Base-by-base conservation (phyloP, 106 monocot genomes). In the Apostasia shenzhenica region DNA sequence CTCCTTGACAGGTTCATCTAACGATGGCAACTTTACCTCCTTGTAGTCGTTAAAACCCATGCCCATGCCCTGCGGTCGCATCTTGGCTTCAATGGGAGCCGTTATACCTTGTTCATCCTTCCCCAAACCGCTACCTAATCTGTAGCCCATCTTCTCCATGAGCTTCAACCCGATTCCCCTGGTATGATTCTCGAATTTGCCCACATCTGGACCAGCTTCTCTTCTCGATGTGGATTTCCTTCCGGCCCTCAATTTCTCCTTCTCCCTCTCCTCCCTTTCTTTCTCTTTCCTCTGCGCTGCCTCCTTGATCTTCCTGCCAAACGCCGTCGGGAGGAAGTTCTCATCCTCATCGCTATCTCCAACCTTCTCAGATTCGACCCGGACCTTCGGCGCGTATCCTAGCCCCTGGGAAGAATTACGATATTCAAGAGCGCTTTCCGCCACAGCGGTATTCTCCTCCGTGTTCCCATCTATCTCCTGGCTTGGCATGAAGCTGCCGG, bases 1-100 rank as follows among this genome's bases (percentile, higher is more conserved):
- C 55, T 84, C 82, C 4, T 61, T 61, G 2, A 47, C 62, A 0
- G 52, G 61, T n/a, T 80, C 75, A 10, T 82, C 82, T 52, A 87
- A 74, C 8, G 70, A 79, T 10, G 94, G 90, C 65, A 82, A 42
- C 56, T 84, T 92, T 1, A 76, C 71, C 79, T 92, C 92, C 70
- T 89, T 85, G 66, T 91, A 95, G 55, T 95, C 88, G 51, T 86
- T 92, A 44, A 89, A 92, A 8, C 95, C 95, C 82, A 95, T 82
- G 1, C 92, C 95, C 81, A 86, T 86, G 57, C 77, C 80, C 75
- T 95, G 89, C 0, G 92, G 92, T 0, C 95, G 74, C 8, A 92
- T 51, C 57, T 80, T 84, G 5, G 76, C 84, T 67, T 89, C 88
- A 9, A 95, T 63, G 0, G 92, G 86, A 8, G 69, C 73, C 3